Conservation (phyloP, 768 basidiomycete species). For the Rhodotorula graminis region DNA sequence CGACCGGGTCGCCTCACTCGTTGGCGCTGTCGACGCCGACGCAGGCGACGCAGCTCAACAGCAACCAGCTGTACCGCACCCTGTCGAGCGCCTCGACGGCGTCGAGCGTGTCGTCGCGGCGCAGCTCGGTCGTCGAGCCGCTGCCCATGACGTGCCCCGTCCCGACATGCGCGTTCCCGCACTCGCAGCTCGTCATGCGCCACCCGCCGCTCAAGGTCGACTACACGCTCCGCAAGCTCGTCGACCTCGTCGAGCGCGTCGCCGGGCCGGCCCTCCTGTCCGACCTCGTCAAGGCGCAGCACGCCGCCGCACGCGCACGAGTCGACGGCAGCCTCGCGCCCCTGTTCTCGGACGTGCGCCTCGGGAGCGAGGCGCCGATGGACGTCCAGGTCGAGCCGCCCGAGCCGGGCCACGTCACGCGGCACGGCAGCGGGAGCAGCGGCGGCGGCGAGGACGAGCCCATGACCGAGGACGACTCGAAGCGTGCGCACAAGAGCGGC, state of each 20-base stretch:
- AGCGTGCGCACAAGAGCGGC: slow-evolving; percentile 16
- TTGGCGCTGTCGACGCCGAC: not conserved
- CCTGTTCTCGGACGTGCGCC: slow-evolving; percentile 12
- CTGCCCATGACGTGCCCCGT: not conserved
- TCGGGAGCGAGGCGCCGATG: not conserved
- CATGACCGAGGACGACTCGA: slow-evolving; percentile 9
- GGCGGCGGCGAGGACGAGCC: slow-evolving; percentile 24
- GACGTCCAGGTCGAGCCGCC: not conserved
- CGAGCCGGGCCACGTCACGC: slow-evolving; percentile 1
- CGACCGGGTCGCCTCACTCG: not conserved
- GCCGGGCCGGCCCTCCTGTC: slow-evolving; percentile 32
- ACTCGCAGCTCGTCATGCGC: not conserved
- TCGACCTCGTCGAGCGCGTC: slow-evolving; percentile 8
- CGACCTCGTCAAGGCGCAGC: slow-evolving; percentile 61
- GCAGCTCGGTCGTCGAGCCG: not conserved
- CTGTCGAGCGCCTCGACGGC: not conserved
- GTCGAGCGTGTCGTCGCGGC: slow-evolving; percentile 1
- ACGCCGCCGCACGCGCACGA: slow-evolving; percentile 51
- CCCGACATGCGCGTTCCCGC: slow-evolving; percentile 7
- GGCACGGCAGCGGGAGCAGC: slow-evolving; percentile 25
- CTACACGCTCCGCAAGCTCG: slow-evolving; percentile 24
- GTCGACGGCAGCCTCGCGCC: slow-evolving; percentile 6
- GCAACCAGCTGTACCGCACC: not conserved
- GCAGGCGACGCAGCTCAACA: not conserved
- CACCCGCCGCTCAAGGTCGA: slow-evolving; percentile 12